Evolutionary conservation across 495 filamentous ascomycete genomes (phyloP).

Genomic region (Neurospora cerealis): DNA sequence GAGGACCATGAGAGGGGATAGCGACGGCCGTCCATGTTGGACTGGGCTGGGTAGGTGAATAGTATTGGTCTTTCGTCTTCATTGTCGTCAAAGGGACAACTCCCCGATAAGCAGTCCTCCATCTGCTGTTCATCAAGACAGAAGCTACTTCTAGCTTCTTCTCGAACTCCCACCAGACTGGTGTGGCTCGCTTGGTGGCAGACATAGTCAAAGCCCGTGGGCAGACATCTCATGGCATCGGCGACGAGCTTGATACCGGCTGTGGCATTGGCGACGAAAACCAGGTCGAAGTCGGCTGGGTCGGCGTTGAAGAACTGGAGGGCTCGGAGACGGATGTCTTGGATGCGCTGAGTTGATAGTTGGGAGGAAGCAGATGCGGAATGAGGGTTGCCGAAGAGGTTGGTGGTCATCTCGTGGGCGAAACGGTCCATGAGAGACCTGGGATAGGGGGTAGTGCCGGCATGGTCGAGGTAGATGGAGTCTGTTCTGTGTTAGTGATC

Average conservation of each 20-base stretch:
- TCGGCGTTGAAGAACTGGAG: conserved; percentile 78
- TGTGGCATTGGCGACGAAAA: conserved; percentile 90
- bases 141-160: conserved; percentile 49
- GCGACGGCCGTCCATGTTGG: conserved; percentile 84
- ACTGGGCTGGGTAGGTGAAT: conserved; percentile 84
- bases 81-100: conserved; percentile 8
- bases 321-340: conserved; percentile 62
- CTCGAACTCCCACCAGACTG: conserved; percentile 74
- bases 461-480: conserved; percentile 84
- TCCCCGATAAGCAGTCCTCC: conserved; percentile 49
- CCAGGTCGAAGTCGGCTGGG: conserved; percentile 72
- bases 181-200: conserved; percentile 85
- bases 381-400: conserved; percentile 86
- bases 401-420: conserved; percentile 60
- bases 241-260: conserved; percentile 80
- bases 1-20: conserved; percentile 62
- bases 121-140: conserved; percentile 67
- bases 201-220: conserved; percentile 64
- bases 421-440: conserved; percentile 76
- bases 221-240: conserved; percentile 57
- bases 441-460: conserved; percentile 72
- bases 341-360: conserved; percentile 59
- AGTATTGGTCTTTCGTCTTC: conserved; percentile 28
- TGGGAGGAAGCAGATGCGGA: conserved; percentile 78
- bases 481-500: conserved; percentile 33